Conservation (phyloP, 2,329 filamentous ascomycete species). For the Aspergillus versicolor region DNA sequence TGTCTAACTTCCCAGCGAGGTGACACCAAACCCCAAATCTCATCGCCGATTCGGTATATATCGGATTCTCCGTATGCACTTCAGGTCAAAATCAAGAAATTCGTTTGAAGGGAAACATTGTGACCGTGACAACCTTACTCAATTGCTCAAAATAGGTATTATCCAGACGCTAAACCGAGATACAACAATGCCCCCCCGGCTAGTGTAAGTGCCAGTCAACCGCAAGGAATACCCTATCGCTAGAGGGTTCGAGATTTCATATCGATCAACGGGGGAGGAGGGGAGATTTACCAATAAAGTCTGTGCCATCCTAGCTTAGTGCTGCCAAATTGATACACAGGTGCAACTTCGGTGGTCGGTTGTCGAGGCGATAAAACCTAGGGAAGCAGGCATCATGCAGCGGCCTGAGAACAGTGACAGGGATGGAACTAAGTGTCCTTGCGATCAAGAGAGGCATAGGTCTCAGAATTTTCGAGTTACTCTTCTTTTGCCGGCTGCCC, state of each 20-base stretch:
- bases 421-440: neutral
- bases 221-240: slow-evolving; percentile 7
- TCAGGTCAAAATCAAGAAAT: neutral
- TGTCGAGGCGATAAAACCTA: slow-evolving; percentile 7
- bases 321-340: neutral
- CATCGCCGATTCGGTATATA: neutral
- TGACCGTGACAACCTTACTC: neutral
- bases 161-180: neutral
- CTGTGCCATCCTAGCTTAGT: slow-evolving; percentile 12
- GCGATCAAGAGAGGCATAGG: neutral
- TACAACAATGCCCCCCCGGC: neutral
- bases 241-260: neutral
- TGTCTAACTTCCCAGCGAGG: no score
- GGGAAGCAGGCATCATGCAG: neutral
- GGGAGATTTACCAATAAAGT: slow-evolving; percentile 8
- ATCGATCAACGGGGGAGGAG: slow-evolving; percentile 4
- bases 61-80: neutral
- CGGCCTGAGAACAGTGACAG: neutral
- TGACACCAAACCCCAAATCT: neutral
- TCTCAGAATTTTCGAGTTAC: neutral
- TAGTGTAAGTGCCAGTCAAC: neutral
- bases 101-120: neutral
- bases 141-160: neutral
- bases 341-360: neutral
- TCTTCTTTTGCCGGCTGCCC: neutral